Base-by-base conservation (phyloP, 192 early-diverging fungal species). In the Coemansia aciculifera region DNA sequence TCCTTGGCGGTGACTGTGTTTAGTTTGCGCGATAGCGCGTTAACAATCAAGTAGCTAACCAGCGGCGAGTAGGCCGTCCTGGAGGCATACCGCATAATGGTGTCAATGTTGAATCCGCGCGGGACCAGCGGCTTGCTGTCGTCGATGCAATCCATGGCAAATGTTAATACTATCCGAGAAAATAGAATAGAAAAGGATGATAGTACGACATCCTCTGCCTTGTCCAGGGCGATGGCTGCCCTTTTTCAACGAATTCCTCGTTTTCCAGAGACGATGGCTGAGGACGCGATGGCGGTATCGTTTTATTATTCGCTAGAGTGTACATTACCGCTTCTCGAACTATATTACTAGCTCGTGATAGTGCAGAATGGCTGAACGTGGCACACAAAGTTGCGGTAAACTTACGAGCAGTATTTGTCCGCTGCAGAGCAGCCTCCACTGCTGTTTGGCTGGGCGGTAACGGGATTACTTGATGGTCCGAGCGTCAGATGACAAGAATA, bases 91-190 rank as follows among this genome's bases (percentile, higher is more conserved):
- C 78, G 73, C 54, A 69, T 42, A 21, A 69, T 39, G 3, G 78
- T 80, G 46, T 80, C 78, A 17, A 72, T 38, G 57, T 80, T 80
- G 52, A 80, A 72, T 19, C 78, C 78, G 36, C 78, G 78, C 23
- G 73, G 66, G 4, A 80, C 78, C 27, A 80, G 62, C 19, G 78
- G 78, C 70, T 80, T 66, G 48, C 65, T 75, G 67, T 80, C 78
- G 46, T 80, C 68, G 51, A 80, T 80, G 3, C 37, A 67, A 51
- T 76, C 65, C 74, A 76, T 76, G 21, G 15, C 10, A 15, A 34
- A 40, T 9, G n/a, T 10, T n/a, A 31, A 32, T 24, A 12, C 24
- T 62, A 9, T 9, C 27, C 17, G 10, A 49, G 10, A 3, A n/a
- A 23, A 27, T 54, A 24, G 12, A 23, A 15, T 32, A 5, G 34